Base-by-base conservation (phyloP, 306 rosid genomes). In the Leucaena leucocephala region DNA sequence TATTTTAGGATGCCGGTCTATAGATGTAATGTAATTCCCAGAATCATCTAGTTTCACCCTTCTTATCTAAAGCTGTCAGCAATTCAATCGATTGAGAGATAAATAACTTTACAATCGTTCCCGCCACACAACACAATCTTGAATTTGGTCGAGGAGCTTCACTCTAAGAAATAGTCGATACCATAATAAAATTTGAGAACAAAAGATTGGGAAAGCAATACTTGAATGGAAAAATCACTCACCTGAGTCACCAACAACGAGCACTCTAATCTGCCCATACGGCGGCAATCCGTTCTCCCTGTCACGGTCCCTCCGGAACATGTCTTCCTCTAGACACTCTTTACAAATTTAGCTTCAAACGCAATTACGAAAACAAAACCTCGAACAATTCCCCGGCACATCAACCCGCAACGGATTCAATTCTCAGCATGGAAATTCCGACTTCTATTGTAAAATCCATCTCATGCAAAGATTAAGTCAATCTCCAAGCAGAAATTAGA, bases 231-330 rank as follows among this genome's bases (percentile, higher is more conserved):
- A 22, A 12, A 45, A 68, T 57, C 49, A 84, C 35, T 55, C 44
- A 91, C 96, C 96, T 82, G 96, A 86, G 77, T 89, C 96, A 44
- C 96, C 96, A 59, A 86, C 93, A 78, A 91, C 87, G 40, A 91
- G 89, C 10, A 91, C 96, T 76, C 96, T 88, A 72, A 91, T 91
- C 82, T 91, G 96, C 33, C 93, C 93, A 84, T 78, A 87, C 8
- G 88, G 93, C n/a, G 90, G 90, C 2, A 82, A 84, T 15, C 87
- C 85, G 50, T 40, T 84, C 74, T 89, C 93, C 78, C 90, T 85
- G 82, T 87, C 89, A n/a, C 93, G 91, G 71, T 86, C 90, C 87
- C 84, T 81, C 90, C 96, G 81, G 80, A 91, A 91, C 96, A 91
- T 91, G 71, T 39, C 84, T 78, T 76, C 87, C 79, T 48, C 80